phyloP scores from a whole-genome alignment of 495 filamentous ascomycete species.

The Hypomontagnella monticulosa region DNA sequence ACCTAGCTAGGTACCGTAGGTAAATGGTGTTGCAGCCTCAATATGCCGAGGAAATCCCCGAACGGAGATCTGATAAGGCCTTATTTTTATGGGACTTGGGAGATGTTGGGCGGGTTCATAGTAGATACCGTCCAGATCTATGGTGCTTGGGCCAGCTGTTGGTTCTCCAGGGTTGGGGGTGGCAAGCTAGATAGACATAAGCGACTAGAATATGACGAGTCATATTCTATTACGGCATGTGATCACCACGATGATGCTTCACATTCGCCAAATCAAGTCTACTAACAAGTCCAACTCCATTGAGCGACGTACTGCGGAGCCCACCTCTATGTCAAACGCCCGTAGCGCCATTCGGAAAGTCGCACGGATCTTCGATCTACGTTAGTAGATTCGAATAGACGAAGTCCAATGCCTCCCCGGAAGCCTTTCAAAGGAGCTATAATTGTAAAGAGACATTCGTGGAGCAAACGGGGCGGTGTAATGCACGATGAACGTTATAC shows the following conservation, averaged over 20 bases:
- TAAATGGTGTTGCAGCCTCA: not conserved
- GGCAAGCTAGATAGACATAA: not conserved
- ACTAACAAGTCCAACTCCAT: constrained; percentile 1
- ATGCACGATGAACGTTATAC: not conserved
- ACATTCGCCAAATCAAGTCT: not conserved
- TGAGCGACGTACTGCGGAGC: constrained; percentile 3
- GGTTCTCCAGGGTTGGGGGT: constrained; percentile 7
- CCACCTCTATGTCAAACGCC: not conserved
- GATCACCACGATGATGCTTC: not conserved
- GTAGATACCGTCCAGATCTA: too few species aligned
- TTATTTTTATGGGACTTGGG: constrained; percentile 22
- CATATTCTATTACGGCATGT: constrained; percentile 21
- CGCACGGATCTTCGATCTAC: not conserved
- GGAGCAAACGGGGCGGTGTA: constrained; percentile 23
- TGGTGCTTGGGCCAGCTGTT: not conserved
- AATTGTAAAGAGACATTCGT: constrained; percentile 1
- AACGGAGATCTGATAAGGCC: constrained; percentile 7
- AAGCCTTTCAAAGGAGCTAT: not conserved
- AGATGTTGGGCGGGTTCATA: too few species aligned
- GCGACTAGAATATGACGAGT: constrained; percentile 19
- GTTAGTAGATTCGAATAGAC: constrained; percentile 1
- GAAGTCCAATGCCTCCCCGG: constrained; percentile 1
- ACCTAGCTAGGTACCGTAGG: too few species aligned
- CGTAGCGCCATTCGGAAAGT: not conserved
- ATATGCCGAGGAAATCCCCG: not conserved